Evolutionary conservation across 2,329 filamentous ascomycete species (phyloP), one percentile per base, ranked within the genome.

Genomic region (Colletotrichum ledebouriae): DNA sequence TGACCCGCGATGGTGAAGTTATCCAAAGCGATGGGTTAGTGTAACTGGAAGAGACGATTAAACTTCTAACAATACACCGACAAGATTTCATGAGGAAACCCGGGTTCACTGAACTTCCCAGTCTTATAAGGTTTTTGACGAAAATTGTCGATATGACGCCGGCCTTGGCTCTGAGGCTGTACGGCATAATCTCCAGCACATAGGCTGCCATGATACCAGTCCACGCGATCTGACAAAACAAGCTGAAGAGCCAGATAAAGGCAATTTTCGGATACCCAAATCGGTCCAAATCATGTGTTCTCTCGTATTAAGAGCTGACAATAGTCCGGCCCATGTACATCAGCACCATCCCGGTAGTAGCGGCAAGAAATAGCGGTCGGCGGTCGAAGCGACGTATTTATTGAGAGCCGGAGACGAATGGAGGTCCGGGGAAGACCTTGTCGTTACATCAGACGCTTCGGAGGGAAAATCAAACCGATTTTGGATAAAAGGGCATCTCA

Each of bases 401-500:
- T 53, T 53, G 29, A 53, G 37, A 53, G 6, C 9, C 2, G 37
- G 3, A 73, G 59, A 80, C 7, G 79, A 37, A 15, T 34, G 3
- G 1, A 37, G 0, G 2, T 17, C 9, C 4, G 34, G 29, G 49
- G 49, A 11, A 15, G 22, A 50, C 47, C 47, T 25, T 50, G 47
- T 39, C 20, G 13, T 25, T 7, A 29, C 9, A 50, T 50, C n/a
- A n/a, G n/a, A n/a, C n/a, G 22, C 25, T 25, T 25, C 7, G 6
- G 22, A 1, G 4, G 3, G 13, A 15, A 2, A 33, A 15, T 11
- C 50, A 13, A 34, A 37, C 33, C 4, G 25, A 53, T 34, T n/a
- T n/a, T n/a, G 4, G 34, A 11, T 15, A 3, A 34, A 6, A 20
- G 2, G 11, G 15, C 10, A 11, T n/a, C 20, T 13, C 22, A 11